phyloP scores from a whole-genome alignment of 768 basidiomycete genomes.

The Kwoniella mangroviensis region DNA sequence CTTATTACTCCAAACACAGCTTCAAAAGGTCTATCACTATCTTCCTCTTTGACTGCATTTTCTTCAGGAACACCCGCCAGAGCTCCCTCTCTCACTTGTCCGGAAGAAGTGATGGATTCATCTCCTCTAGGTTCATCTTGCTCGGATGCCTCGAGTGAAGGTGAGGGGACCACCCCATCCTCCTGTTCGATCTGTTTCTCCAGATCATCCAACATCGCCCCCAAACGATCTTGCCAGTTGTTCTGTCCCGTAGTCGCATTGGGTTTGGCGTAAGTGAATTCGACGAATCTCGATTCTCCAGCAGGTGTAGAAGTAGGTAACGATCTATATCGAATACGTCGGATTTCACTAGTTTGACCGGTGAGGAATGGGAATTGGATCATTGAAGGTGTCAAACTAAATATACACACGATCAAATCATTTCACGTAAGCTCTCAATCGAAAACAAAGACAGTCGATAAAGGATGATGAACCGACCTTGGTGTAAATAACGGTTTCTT shows the following conservation, averaged over 20 bases:
- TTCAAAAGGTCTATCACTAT: not conserved
- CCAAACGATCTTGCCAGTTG: constrained; percentile 24
- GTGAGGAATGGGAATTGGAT: constrained; percentile 18
- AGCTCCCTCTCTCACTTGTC: no score
- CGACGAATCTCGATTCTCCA: constrained; percentile 2
- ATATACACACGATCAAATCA: not conserved
- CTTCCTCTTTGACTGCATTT: not conserved
- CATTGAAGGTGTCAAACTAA: constrained; percentile 22
- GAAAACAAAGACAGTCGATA: not conserved
- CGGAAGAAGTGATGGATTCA: no score
- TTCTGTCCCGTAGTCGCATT: not conserved
- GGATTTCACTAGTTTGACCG: not conserved
- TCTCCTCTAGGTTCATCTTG: not conserved
- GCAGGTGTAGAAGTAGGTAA: not conserved
- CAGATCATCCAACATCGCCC: constrained; percentile 14
- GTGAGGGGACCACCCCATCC: not conserved
- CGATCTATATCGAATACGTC: constrained; percentile 16
- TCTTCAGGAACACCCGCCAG: no score
- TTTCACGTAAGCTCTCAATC: not conserved
- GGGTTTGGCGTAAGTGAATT: constrained; percentile 17
- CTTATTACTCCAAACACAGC: constrained; percentile 14
- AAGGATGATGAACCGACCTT: constrained; percentile 8
- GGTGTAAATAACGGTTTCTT: constrained; percentile 20
- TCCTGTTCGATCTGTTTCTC: constrained; percentile 19
- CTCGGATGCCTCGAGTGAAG: not conserved